Base-by-base conservation (phyloP, 352 stramenopile genomes). In the Aphanomyces stellatus region DNA sequence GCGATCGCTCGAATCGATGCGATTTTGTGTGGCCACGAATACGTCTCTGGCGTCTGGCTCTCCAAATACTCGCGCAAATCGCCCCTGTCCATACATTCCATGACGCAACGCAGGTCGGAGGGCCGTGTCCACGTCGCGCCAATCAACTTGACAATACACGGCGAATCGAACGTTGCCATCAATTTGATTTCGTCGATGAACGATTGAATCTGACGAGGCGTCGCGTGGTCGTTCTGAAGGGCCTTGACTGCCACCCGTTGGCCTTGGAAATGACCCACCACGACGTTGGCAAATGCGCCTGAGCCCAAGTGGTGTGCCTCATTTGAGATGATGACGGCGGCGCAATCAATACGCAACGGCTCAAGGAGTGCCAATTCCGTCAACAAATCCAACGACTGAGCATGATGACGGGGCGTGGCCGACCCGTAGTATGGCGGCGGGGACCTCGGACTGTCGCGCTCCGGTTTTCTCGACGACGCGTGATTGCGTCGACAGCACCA, bases 241-340 rank as follows among this genome's bases (percentile, higher is more conserved):
- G 75, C 57, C 74, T 88, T 87, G 40, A 89, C 78, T 8, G 77
- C 78, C 24, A 89, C 79, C 51, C 78, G 80, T 49, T 85, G 75
- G 53, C 81, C 79, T 72, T 82, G 81, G 72, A 81, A 86, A 30
- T 77, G 51, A 51, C 79, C 81, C 15, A 85, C 63, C 79, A 77
- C 87, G 41, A 89, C 81, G 60, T 89, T 77, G 42, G 78, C 78
- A 53, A 87, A 88, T 0, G 76, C 78, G 70, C 80, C 78, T 43
- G 78, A 78, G 25, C 76, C 80, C 15, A 87, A 69, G 24, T 85
- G 46, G 64, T 86, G 37, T 19, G 37, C 37, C 11, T 46, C 37
- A 19, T 46, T 46, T 46, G 37, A n/a, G n/a, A 46, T 46, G n/a
- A n/a, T 2, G 37, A 46, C 37, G 37, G 37, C 37, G 37, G 13